phyloP scores from a whole-genome alignment of 2,329 filamentous ascomycete species.

The Aureobasidium sp. region DNA sequence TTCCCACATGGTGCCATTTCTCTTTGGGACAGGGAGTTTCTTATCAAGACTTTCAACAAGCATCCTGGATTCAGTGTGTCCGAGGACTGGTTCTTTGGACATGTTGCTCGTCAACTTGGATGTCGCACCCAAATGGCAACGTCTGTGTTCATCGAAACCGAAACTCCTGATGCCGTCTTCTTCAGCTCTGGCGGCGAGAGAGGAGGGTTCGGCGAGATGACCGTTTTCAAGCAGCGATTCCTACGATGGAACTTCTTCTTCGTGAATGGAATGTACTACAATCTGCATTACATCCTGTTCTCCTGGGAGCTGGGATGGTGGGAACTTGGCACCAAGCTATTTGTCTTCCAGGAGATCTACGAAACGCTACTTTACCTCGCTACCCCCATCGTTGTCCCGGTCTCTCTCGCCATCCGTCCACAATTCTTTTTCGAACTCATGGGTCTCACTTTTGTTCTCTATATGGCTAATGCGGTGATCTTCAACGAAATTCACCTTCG shows the following conservation, averaged over 20 bases:
- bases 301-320: constrained; percentile 56
- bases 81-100: constrained; percentile 61
- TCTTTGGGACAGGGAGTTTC: constrained; percentile 52
- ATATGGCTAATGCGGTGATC: constrained; percentile 48
- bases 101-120: constrained; percentile 50
- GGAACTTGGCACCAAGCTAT: constrained; percentile 57
- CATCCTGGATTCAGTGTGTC: constrained; percentile 57
- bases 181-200: constrained; percentile 43
- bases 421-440: constrained; percentile 47
- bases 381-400: constrained; percentile 51
- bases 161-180: constrained; percentile 52
- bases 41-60: constrained; percentile 51
- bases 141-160: constrained; percentile 57
- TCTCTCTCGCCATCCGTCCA: constrained; percentile 49
- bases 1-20: constrained; percentile 60
- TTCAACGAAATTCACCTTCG: constrained; percentile 58
- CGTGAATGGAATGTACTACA: constrained; percentile 54
- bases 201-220: constrained; percentile 60
- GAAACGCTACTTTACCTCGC: constrained; percentile 53
- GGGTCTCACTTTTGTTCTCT: constrained; percentile 46
- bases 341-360: constrained; percentile 56
- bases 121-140: constrained; percentile 56
- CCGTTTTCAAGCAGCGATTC: constrained; percentile 58
- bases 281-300: constrained; percentile 51
- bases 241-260: constrained; percentile 61